Evolutionary conservation across 352 stramenopile species (phyloP), one percentile per base, ranked within the genome.

Genomic region (Globisporangium cylindrosporum): DNA sequence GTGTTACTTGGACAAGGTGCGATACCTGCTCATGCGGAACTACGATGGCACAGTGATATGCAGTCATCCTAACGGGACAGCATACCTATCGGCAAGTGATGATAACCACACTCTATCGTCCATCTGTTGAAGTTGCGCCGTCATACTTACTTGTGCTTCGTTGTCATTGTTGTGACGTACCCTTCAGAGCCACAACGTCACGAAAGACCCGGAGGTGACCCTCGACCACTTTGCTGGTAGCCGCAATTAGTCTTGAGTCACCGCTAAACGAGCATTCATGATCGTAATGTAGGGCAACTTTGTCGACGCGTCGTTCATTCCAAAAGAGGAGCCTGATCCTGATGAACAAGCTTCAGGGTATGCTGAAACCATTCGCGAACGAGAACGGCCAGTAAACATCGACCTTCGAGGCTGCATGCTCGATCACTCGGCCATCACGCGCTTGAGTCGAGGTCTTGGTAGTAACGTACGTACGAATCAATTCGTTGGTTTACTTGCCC

Each of bases 321-420:
- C 53, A 10, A 49, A 27, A 25, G 65, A 24, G 6, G 57, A 32
- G n/a, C 34, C 20, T 2, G 65, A 70, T 22, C 59, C 64, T 25
- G 53, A 53, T 60, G 27, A 36, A 48, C 18, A 63, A 14, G 46
- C 36, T 1, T 43, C 25, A 27, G 73, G n/a, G 59, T 73, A 34
- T 62, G 53, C 22, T 22, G 49, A 6, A 66, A 63, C 49, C 62
- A 62, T 51, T 32, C 22, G 24, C 38, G 54, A 53, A 7, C 27
- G 18, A 41, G 56, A 38, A 48, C 59, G 36, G 46, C 63, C 46
- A 29, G 62, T 27, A 57, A 7, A 14, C 0, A 71, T 88, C 8
- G 86, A 93, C 56, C 66, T 93, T 15, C 82, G 86, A 34, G 86
- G 86, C 29, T 86, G 82, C 46, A 75, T 79, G 38, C 43, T 91